Evolutionary conservation across 202 grass and related monocot genomes (phyloP).

Genomic region (Zoysia matrella): DNA sequence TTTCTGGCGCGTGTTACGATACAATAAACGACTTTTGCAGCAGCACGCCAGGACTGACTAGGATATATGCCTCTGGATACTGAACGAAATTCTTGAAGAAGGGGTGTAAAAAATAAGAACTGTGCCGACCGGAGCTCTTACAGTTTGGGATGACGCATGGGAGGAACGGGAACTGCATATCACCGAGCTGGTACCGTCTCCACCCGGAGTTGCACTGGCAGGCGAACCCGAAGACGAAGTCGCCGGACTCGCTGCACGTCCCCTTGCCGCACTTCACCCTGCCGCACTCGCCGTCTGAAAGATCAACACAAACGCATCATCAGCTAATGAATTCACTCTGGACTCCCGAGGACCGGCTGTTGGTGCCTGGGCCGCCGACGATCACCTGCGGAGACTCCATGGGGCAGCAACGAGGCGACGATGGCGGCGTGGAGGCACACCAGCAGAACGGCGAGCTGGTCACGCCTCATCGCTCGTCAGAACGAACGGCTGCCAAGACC

Average conservation of each 20-base stretch:
- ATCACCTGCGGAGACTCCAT: background rate
- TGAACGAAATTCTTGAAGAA: no score
- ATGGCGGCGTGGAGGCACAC: background rate
- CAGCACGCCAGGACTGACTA: no score
- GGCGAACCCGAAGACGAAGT: constrained; percentile 50
- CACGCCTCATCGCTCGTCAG: background rate
- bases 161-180: constrained; percentile 33
- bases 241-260: constrained; percentile 36
- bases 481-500: background rate
- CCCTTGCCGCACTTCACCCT: constrained; percentile 55
- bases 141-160: constrained; percentile 59
- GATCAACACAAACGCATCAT: background rate
- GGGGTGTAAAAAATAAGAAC: no score
- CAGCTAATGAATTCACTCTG: background rate
- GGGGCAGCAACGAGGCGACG: background rate
- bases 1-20: no score
- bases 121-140: background rate
- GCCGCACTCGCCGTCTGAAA: constrained; percentile 22
- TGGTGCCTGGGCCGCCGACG: background rate
- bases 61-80: no score
- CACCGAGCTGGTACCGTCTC: constrained; percentile 30
- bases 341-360: no score
- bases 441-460: background rate
- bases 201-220: constrained; percentile 45
- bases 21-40: no score